Percentiles rank a stretch among this genome's conserved stretches.
These are phyloP conservation scores for Cadophora sp. DNA, from an alignment of 2,329 filamentous ascomycete genomes.

Conservation along the genomic window DNA sequence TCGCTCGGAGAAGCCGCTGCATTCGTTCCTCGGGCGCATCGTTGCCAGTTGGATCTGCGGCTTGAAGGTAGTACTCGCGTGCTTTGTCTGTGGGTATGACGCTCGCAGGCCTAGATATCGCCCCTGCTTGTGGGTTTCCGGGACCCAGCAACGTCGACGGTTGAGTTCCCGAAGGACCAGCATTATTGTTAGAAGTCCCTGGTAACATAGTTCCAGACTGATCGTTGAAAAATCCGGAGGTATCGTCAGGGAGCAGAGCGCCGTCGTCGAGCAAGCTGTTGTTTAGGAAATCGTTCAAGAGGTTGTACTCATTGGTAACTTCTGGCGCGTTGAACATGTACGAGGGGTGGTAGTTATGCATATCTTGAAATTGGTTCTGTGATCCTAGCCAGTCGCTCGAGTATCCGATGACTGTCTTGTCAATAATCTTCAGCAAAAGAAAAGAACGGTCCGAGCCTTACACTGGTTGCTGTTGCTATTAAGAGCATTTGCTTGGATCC, in stretches of 20 bases:
- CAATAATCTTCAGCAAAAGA: conserved; percentile 36
- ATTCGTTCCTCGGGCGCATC: conserved; percentile 91
- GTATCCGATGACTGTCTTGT: conserved; percentile 73
- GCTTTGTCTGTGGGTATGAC: conserved; percentile 65
- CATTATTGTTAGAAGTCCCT: conserved; percentile 54
- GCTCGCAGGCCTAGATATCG: conserved; percentile 67
- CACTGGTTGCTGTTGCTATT: conserved; percentile 74
- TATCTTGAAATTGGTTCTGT: conserved; percentile 88
- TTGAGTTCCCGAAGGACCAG: conserved; percentile 44
- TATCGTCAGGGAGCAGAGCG: conserved; percentile 72
- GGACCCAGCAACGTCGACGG: conserved; percentile 39
- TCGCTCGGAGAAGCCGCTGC: conserved; percentile 91
- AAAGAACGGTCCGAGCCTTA: conserved; percentile 56
- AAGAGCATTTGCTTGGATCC: conserved; percentile 67
- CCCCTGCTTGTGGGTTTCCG: conserved; percentile 55
- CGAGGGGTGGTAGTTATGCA: conserved; percentile 91
- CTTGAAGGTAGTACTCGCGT: conserved; percentile 95
- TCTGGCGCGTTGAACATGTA: conserved; percentile 97
- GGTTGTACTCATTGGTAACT: conserved; percentile 94
- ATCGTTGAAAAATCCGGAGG: conserved; percentile 66
- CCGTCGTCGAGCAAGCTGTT: conserved; percentile 89
- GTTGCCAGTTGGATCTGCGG: conserved; percentile 89
- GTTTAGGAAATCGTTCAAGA: conserved; percentile 95
- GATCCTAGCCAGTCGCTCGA: conserved; percentile 77
- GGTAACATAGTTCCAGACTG: conserved; percentile 55